A percentile compares a stretch with the other conserved stretches of the same genome.
These are phyloP conservation scores for Tylopilus vinaceipallidus DNA, from an alignment of 768 basidiomycete species.

Conservation along the genomic window DNA sequence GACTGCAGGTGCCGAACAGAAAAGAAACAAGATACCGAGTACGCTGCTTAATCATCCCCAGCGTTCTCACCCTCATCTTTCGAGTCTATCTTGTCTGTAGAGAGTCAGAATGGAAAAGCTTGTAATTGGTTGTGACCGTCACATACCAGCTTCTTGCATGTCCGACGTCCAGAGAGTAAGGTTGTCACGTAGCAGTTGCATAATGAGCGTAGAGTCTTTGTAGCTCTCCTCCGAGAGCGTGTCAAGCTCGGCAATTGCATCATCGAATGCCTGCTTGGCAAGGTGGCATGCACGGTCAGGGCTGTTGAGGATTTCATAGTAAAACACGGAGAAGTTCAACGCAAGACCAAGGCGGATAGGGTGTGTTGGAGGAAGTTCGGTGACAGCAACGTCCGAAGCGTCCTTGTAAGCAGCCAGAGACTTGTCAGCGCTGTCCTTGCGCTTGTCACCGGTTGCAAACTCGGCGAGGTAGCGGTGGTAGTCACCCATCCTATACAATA, in stretches of 20 bases:
- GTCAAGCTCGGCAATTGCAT: constrained; percentile 98
- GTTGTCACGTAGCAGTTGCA: constrained; percentile 97
- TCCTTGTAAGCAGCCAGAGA: constrained; percentile 97
- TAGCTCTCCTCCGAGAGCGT: constrained; percentile 98
- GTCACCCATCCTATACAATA: constrained; percentile 86
- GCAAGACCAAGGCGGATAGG: constrained; percentile 98
- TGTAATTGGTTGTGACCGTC: no score
- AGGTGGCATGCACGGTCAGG: constrained; percentile 98
- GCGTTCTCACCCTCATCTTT: constrained; percentile 70
- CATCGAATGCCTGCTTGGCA: constrained; percentile 98
- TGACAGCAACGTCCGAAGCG: constrained; percentile 94
- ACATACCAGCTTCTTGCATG: constrained; percentile 89
- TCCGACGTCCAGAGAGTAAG: constrained; percentile 97
- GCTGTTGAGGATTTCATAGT: constrained; percentile 99
- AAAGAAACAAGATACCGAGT: constrained; percentile 6
- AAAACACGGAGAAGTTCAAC: constrained; percentile 99
- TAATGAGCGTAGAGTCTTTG: constrained; percentile 98
- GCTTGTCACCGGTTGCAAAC: constrained; percentile 97
- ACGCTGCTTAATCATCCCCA: constrained; percentile 57
- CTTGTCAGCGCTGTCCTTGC: constrained; percentile 96
- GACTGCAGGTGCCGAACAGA: constrained; percentile 20
- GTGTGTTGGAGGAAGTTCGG: constrained; percentile 93
- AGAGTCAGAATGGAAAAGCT: constrained; percentile 9
- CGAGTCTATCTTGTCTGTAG: constrained; percentile 65
- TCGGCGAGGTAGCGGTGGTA: constrained; percentile 99